phyloP scores from a whole-genome alignment of 2,329 filamentous ascomycete genomes.

The Aphanocladium album region DNA sequence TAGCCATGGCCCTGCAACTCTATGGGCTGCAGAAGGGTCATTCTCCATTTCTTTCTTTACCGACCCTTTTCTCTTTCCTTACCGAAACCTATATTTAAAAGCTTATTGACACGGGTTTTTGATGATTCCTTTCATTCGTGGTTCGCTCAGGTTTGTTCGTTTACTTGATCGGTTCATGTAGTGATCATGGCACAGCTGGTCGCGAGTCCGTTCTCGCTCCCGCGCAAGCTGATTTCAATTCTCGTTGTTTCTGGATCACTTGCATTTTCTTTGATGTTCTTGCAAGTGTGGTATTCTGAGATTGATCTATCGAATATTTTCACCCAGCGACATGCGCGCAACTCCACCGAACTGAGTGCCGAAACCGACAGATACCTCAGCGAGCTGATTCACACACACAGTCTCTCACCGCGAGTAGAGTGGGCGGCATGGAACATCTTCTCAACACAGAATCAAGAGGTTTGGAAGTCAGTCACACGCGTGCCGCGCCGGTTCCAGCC shows the following conservation, averaged over 20 bases:
- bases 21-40: no score
- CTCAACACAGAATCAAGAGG: not conserved
- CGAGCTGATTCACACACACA: not conserved
- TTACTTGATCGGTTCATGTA: no score
- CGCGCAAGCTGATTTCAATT: not conserved
- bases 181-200: no score
- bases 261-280: not conserved
- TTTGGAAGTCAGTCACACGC: constrained; percentile 4
- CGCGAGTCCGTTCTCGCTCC: not conserved
- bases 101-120: no score
- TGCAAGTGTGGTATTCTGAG: not conserved
- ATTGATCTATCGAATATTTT: not conserved
- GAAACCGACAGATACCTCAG: not conserved
- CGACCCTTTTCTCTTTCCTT: no score
- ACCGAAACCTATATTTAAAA: no score
- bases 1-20: no score
- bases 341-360: not conserved
- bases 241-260: not conserved
- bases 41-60: not conserved
- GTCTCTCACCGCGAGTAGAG: constrained; percentile 2
- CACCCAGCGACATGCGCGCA: not conserved
- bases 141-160: no score
- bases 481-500: constrained; percentile 2
- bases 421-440: constrained; percentile 6
- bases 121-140: no score